These are phyloP conservation scores for Circinella umbellata DNA, from an alignment of 371 early-diverging fungal species.

Conservation along the genomic window DNA sequence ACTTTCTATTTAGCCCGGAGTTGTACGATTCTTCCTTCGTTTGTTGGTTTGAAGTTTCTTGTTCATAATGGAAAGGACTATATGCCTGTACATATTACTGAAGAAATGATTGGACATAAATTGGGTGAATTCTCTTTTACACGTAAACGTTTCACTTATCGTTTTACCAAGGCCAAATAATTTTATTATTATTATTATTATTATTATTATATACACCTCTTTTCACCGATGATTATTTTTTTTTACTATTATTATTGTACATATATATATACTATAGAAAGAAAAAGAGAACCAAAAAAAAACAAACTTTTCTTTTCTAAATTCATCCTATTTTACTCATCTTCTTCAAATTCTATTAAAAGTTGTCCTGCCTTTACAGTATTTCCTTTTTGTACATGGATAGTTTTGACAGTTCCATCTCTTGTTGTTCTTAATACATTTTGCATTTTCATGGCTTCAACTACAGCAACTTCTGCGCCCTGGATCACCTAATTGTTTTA, in stretches of 20 bases:
- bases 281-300: background rate
- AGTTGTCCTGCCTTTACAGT: constrained; percentile 88
- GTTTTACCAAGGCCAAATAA: constrained; percentile 86
- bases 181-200: background rate
- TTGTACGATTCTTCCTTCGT: constrained; percentile 91
- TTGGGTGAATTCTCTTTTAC: constrained; percentile 95
- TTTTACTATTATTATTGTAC: constrained; percentile 3
- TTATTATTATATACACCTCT: constrained; percentile 1
- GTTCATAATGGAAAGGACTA: constrained; percentile 96
- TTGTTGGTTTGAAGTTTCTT: constrained; percentile 90
- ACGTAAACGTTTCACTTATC: constrained; percentile 87
- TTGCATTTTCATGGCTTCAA: constrained; percentile 99
- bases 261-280: constrained; percentile 3
- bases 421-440: constrained; percentile 87
- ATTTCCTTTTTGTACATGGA: constrained; percentile 74
- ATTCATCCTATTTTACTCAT: background rate
- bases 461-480: constrained; percentile 86
- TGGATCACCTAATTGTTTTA: constrained; percentile 60
- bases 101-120: constrained; percentile 97
- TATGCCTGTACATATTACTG: constrained; percentile 84
- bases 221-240: background rate
- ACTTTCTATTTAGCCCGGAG: constrained; percentile 67
- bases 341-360: constrained; percentile 75
- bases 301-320: background rate
- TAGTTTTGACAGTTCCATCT: constrained; percentile 80